Evolutionary conservation across 2,329 filamentous ascomycete genomes (phyloP).

Genomic region (Colletotrichum tanaceti): DNA sequence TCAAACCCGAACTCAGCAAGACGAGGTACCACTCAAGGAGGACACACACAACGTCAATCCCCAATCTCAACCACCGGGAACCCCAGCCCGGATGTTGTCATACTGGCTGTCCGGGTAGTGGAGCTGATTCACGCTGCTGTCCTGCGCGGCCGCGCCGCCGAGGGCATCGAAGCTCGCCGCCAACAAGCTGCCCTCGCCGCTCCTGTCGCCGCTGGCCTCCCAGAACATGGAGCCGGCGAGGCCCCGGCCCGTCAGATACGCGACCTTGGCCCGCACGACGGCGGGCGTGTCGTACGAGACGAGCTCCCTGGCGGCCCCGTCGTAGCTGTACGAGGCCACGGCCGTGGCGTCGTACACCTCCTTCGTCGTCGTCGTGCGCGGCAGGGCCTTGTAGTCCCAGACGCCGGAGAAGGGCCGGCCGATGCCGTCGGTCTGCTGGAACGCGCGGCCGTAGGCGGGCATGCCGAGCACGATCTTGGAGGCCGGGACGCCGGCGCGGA

Average conservation of each 20-base stretch:
- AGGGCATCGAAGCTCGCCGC: constrained; percentile 51
- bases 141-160: constrained; percentile 53
- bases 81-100: constrained; percentile 60
- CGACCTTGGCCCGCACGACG: constrained; percentile 70
- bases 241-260: constrained; percentile 68
- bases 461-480: constrained; percentile 80
- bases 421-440: constrained; percentile 73
- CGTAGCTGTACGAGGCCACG: constrained; percentile 78
- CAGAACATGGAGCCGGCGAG: constrained; percentile 87
- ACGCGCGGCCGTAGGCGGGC: constrained; percentile 83
- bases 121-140: constrained; percentile 64
- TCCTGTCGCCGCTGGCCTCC: constrained; percentile 78
- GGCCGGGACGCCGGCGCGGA: constrained; percentile 65
- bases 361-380: constrained; percentile 65
- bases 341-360: constrained; percentile 68
- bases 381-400: constrained; percentile 80
- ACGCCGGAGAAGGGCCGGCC: constrained; percentile 73
- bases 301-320: constrained; percentile 67
- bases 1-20: no score
- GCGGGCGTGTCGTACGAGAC: constrained; percentile 75
- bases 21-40: no score
- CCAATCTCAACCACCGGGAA: background rate
- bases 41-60: no score
- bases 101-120: constrained; percentile 68
- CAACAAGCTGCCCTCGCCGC: constrained; percentile 64